phyloP scores from a whole-genome alignment of 345 rosid genomes.

The Euclidium syriacum region DNA sequence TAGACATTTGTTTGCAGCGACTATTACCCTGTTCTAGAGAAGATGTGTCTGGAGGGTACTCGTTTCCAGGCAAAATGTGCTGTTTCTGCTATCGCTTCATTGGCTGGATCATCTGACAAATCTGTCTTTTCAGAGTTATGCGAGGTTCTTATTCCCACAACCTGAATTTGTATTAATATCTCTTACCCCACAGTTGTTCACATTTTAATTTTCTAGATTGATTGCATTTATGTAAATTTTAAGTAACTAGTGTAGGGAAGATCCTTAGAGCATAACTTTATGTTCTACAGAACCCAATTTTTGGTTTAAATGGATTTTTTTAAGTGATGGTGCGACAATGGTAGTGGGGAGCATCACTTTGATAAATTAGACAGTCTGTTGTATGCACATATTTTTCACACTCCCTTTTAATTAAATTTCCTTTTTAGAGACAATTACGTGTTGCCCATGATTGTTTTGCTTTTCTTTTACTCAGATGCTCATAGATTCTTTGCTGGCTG shows the following conservation, averaged over 20 bases:
- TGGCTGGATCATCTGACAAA: constrained; percentile 49
- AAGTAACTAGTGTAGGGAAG: constrained; percentile 9
- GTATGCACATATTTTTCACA: constrained; percentile 5
- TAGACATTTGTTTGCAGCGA: constrained; percentile 40
- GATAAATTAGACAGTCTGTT: not conserved
- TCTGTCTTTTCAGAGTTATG: constrained; percentile 49
- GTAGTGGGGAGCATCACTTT: constrained; percentile 3
- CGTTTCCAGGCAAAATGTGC: constrained; percentile 77
- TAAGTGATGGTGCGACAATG: not conserved
- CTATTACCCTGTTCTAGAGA: constrained; percentile 58
- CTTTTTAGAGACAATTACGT: constrained; percentile 11
- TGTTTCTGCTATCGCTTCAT: constrained; percentile 73
- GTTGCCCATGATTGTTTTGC: constrained; percentile 10
- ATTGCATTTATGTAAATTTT: constrained; percentile 9
- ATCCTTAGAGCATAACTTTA: constrained; percentile 9
- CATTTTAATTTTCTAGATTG: not conserved
- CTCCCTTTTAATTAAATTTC: not conserved
- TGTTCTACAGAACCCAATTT: not conserved
- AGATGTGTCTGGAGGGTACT: constrained; percentile 67
- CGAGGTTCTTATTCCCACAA: constrained; percentile 44
- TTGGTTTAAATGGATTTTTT: not conserved
- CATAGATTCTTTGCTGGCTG: constrained; percentile 50
- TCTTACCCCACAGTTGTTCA: not conserved
- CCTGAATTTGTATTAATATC: not conserved
- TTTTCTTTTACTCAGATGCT: constrained; percentile 49